Conservation (phyloP, 208 protist species). For the Trypanosoma grayi region DNA sequence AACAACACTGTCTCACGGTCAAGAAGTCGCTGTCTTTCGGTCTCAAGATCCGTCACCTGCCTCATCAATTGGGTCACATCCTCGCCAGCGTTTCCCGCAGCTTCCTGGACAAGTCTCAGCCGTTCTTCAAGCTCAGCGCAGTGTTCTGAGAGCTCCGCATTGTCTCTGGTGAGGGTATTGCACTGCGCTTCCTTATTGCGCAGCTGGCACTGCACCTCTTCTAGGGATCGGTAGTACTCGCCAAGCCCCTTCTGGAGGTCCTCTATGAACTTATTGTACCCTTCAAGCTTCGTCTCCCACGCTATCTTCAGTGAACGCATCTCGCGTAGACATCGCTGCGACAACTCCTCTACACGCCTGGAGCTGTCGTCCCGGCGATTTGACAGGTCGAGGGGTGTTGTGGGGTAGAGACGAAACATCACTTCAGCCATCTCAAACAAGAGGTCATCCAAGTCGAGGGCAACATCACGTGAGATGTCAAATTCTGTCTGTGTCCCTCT, state of each 20-base stretch:
- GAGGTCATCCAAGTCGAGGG: conserved; percentile 34
- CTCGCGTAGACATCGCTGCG: conserved; percentile 22
- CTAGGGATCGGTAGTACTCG: conserved; percentile 22
- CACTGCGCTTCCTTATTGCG: conserved; percentile 19
- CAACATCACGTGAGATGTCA: conserved; percentile 4
- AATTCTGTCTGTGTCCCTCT: conserved; percentile 21
- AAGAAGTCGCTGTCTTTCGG: conserved; percentile 12
- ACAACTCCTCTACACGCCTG: conserved; percentile 9
- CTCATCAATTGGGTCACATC: conserved; percentile 3
- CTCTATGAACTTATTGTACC: conserved; percentile 30
- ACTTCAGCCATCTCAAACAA: conserved; percentile 37
- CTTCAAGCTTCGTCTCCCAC: conserved; percentile 26
- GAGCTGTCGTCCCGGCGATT: not conserved
- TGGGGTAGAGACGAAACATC: conserved; percentile 28
- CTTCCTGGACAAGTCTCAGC: conserved; percentile 5
- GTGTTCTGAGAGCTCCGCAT: conserved; percentile 1
- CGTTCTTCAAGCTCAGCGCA: conserved; percentile 18
- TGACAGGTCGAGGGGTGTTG: conserved; percentile 27
- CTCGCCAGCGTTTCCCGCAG: not conserved
- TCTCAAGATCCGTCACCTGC: conserved; percentile 13
- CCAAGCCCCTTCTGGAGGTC: conserved; percentile 21
- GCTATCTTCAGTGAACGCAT: conserved; percentile 18
- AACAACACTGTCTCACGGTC: conserved; percentile 9
- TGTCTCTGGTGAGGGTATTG: not conserved
- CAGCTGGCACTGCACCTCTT: conserved; percentile 20